Evolutionary conservation across 2,329 filamentous ascomycete genomes (phyloP).

Genomic region (Monascus ruber): DNA sequence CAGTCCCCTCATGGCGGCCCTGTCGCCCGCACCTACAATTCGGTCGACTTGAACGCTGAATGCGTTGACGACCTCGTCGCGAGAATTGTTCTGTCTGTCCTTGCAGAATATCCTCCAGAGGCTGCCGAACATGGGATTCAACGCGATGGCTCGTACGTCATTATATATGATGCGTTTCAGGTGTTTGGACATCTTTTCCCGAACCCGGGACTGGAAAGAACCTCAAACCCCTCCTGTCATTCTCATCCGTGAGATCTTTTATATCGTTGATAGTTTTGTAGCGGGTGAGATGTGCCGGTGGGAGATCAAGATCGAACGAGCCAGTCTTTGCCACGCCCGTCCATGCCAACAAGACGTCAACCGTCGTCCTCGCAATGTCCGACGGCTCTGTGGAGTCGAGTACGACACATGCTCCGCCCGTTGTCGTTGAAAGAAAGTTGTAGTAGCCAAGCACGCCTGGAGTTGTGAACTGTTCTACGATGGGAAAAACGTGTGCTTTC

Average conservation of each 20-base stretch:
- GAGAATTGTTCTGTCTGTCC: constrained; percentile 31
- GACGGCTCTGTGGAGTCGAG: constrained; percentile 13
- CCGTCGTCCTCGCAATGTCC: constrained; percentile 31
- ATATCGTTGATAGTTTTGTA: neutral
- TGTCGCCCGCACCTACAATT: constrained; percentile 22
- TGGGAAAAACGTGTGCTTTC: constrained; percentile 35
- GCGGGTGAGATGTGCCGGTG: constrained; percentile 1
- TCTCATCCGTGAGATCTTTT: neutral
- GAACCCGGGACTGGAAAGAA: neutral
- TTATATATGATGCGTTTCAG: constrained; percentile 33
- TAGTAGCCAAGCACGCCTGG: constrained; percentile 23
- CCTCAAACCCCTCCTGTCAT: neutral
- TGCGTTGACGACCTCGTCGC: constrained; percentile 31
- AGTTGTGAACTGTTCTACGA: constrained; percentile 19
- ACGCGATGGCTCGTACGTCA: constrained; percentile 34
- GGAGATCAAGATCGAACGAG: constrained; percentile 7
- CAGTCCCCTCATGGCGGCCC: constrained; percentile 33
- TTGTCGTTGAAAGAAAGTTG: constrained; percentile 32
- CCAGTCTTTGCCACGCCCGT: constrained; percentile 28
- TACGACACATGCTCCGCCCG: constrained; percentile 31
- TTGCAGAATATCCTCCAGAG: constrained; percentile 42
- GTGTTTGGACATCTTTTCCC: constrained; percentile 10
- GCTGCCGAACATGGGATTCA: constrained; percentile 41
- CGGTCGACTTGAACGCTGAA: constrained; percentile 33
- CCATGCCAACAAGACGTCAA: constrained; percentile 34